phyloP scores from a whole-genome alignment of 2,329 filamentous ascomycete genomes.

The Cordyceps militaris region DNA sequence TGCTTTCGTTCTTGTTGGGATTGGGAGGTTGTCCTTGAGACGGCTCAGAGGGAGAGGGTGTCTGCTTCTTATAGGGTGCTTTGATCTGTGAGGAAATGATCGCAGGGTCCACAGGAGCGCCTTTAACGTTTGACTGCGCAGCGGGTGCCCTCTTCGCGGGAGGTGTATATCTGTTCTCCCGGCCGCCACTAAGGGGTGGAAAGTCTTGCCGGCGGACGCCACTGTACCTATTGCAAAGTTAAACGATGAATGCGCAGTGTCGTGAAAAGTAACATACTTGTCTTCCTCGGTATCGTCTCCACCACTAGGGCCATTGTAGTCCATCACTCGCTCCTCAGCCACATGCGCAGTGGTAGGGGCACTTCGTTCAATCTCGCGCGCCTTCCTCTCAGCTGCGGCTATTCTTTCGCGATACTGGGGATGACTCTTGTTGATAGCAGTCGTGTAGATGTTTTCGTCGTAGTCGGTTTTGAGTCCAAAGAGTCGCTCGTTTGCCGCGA shows the following conservation, averaged over 20 bases:
- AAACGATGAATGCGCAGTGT: slow-evolving; percentile 15
- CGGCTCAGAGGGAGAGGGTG: slow-evolving; percentile 20
- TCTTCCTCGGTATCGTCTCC: slow-evolving; percentile 83
- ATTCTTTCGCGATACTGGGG: slow-evolving; percentile 73
- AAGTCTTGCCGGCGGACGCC: slow-evolving; percentile 77
- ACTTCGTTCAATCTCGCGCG: slow-evolving; percentile 80
- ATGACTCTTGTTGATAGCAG: slow-evolving; percentile 74
- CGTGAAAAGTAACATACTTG: slow-evolving; percentile 50
- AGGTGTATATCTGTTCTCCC: slow-evolving; percentile 74
- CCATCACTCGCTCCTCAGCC: slow-evolving; percentile 78
- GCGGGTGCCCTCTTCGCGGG: slow-evolving; percentile 78
- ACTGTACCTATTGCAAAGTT: slow-evolving; percentile 59
- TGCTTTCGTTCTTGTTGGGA: slow-evolving; percentile 26
- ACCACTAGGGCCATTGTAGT: slow-evolving; percentile 54
- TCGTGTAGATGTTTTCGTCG: slow-evolving; percentile 92
- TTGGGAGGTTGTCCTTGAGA: slow-evolving; percentile 21
- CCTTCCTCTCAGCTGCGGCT: slow-evolving; percentile 74
- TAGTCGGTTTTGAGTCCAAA: slow-evolving; percentile 89
- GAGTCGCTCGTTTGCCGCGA: slow-evolving; percentile 77
- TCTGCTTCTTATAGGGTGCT: slow-evolving; percentile 33
- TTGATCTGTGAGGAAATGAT: slow-evolving; percentile 83
- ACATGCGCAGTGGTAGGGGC: slow-evolving; percentile 71
- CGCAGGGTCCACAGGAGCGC: slow-evolving; percentile 75
- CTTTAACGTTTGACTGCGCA: slow-evolving; percentile 63
- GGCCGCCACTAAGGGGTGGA: slow-evolving; percentile 50